A percentile compares a stretch with the other conserved stretches of the same genome.
These are phyloP conservation scores for Kazachstania martiniae DNA, from an alignment of 805 yeast species.

Conservation along the genomic window DNA sequence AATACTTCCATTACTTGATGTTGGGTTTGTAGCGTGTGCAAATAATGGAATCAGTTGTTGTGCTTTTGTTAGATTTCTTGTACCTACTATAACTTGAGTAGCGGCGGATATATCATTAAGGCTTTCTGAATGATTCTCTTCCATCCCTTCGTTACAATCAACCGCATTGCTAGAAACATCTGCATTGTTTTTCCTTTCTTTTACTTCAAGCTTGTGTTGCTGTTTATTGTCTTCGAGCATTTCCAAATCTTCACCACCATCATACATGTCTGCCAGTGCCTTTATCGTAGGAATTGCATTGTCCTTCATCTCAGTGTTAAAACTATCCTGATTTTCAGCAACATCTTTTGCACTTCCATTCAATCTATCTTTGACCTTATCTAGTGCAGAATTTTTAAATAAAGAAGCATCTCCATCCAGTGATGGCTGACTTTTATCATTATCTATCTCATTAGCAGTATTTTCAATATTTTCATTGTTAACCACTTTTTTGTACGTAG, in stretches of 20 bases:
- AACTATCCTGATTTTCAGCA: too few species aligned
- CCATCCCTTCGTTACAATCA: too few species aligned
- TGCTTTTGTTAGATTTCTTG: too few species aligned
- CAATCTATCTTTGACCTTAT: slow-evolving; percentile 17
- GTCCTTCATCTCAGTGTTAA: not conserved
- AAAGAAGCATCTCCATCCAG: slow-evolving; percentile 16
- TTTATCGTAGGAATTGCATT: slow-evolving; percentile 2
- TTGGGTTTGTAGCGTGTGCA: too few species aligned
- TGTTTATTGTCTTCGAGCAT: not conserved
- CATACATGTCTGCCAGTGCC: too few species aligned
- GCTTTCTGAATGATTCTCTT: too few species aligned
- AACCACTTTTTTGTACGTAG: slow-evolving; percentile 16
- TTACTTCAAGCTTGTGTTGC: too few species aligned
- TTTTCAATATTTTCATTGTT: slow-evolving; percentile 3
- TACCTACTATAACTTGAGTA: too few species aligned
- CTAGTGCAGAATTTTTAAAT: slow-evolving; percentile 13
- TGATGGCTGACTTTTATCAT: slow-evolving; percentile 5
- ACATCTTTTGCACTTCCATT: slow-evolving; percentile 3
- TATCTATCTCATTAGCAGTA: slow-evolving; percentile 1
- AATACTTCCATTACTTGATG: too few species aligned
- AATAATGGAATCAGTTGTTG: too few species aligned
- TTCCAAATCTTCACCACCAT: slow-evolving; percentile 16
- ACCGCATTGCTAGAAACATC: too few species aligned
- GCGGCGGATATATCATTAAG: too few species aligned
- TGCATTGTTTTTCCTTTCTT: not conserved